Evolutionary conservation across 257 asterid genomes (phyloP).

Genomic region (Plectranthus barbatus): DNA sequence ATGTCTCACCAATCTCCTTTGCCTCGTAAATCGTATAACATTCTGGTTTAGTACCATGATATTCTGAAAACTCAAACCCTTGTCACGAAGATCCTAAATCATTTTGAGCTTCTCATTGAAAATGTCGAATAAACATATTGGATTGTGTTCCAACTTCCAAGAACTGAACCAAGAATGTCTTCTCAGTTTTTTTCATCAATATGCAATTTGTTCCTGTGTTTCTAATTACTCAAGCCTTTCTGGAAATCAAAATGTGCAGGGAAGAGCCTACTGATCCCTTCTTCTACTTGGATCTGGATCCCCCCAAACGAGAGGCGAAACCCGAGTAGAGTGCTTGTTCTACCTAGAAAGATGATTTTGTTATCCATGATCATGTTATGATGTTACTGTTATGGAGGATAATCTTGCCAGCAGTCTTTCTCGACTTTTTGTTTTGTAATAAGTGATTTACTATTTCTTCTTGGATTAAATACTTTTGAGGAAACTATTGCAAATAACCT

Average conservation of each 20-base stretch:
- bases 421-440: neutral
- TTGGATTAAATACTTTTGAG: neutral
- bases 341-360: neutral
- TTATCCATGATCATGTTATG: neutral
- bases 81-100: neutral
- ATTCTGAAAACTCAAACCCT: neutral
- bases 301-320: conserved; percentile 55
- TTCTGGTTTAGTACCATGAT: neutral
- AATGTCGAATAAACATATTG: neutral
- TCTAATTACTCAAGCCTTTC: neutral
- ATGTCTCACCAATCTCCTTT: conserved; percentile 6
- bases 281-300: conserved; percentile 78
- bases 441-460: neutral
- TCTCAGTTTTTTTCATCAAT: neutral
- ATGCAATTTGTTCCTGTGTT: neutral
- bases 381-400: neutral
- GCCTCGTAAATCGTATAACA: neutral
- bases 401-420: neutral
- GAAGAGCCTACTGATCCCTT: conserved; percentile 94
- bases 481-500: neutral
- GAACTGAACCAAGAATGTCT: neutral
- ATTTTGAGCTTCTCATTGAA: neutral
- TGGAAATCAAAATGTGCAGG: conserved; percentile 44
- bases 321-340: conserved; percentile 1
- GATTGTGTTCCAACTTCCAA: neutral